Evolutionary conservation across 495 filamentous ascomycete species (phyloP), one percentile per base, ranked within the genome.

Genomic region (Neurospora pannonica): DNA sequence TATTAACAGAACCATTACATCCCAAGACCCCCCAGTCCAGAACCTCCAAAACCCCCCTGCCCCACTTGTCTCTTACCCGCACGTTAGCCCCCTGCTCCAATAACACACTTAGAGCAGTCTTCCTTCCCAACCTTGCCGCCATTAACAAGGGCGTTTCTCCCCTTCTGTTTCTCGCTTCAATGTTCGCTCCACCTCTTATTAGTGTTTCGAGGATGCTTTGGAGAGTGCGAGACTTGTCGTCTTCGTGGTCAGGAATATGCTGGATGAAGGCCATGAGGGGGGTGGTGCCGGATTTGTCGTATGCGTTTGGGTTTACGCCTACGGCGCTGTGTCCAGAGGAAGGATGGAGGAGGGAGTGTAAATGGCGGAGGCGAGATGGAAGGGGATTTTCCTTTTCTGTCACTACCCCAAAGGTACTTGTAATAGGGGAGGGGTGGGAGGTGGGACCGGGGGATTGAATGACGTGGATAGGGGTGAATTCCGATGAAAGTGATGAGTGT

Each of bases 141-240:
- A 87, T 72, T 67, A 86, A 80, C 39, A 87, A 78, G 6, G 85
- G 77, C 2, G 84, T 88, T 74, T 88, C 85, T 19, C 86, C 86
- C 0, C 76, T 70, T 11, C 84, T 76, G 71, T 87, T 87, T 2
- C 85, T 83, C 62, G 76, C 76, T 38, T 87, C 82, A 3, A 85
- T 62, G 31, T 78, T 74, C 9, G 80, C 83, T 34, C 81, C 84
- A 3, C 77, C 77, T 0, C 79, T 72, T 2, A 82, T 37, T 0
- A 87, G 76, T 3, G 78, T 78, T 48, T 78, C 76, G 21, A 85
- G 75, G 4, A 83, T 76, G 2, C 76, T 36, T 3, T 78, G 76
- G 31, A 82, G 75, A 4, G 78, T 80, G 40, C 75, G 78, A 74
- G 82, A 77, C 71, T 82, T 84, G 70, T 83, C 82, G 72, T 85